Evolutionary conservation across 192 early-diverging fungal genomes (phyloP), one percentile per base, ranked within the genome.

Genomic region (Powellomyces hirtus): DNA sequence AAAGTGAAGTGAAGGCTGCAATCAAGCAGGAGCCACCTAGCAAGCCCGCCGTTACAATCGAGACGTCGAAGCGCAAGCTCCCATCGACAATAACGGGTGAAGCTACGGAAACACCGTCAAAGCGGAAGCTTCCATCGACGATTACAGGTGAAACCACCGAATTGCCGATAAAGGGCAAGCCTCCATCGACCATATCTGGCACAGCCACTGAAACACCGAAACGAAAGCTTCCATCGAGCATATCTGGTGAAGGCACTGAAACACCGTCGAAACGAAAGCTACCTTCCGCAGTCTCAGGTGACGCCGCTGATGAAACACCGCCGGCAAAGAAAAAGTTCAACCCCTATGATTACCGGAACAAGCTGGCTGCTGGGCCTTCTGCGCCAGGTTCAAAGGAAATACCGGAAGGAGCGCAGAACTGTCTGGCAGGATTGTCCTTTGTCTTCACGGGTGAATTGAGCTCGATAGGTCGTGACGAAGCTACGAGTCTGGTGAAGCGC

Each of bases 361-460:
- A 35, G 22, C 49, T 50, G 46, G 38, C 20, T 11, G 42, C 64
- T 22, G 86, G 84, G 8, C 88, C 89, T 1, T 68, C 62, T 26
- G 77, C 82, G 14, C 84, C 83, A 0, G 90, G 89, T 16, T 84
- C 86, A 3, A 90, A 89, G 58, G 77, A 84, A 36, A 78, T 90
- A 13, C 92, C 93, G 4, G 78, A 81, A 38, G 92, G 93, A 20
- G 83, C 75, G n/a, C 81, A 83, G 22, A 86, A 87, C 59, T 94
- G 93, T 38, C 78, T 90, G n/a, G 51, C 67, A 49, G 79, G 80
- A 44, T n/a, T 88, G 55, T 88, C 91, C 0, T 97, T 99, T 89
- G 98, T 99, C 0, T 84, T 98, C 44, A 93, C 96, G 2, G 98
- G 98, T 45, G 93, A 98, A 50, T 83, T 95, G 29, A 73, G 80